phyloP scores from a whole-genome alignment of 2,329 filamentous ascomycete genomes.

The Venturia asperata region DNA sequence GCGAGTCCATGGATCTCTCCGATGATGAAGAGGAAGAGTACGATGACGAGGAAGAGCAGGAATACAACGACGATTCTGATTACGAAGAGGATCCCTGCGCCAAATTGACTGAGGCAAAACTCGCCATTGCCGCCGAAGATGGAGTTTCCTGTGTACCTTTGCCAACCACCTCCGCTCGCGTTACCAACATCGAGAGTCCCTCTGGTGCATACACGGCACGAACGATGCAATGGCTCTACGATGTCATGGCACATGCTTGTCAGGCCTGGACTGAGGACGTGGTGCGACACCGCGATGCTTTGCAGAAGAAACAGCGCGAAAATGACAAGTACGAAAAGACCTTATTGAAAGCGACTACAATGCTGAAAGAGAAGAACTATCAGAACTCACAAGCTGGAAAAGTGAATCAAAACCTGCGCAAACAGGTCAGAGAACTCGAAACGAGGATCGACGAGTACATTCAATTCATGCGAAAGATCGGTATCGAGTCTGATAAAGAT shows the following conservation, averaged over 20 bases:
- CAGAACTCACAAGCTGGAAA: not conserved
- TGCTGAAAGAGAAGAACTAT: not conserved
- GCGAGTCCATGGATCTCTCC: not conserved
- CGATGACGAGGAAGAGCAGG: not conserved
- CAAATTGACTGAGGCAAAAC: not conserved
- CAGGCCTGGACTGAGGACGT: not conserved
- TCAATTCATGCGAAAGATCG: not conserved
- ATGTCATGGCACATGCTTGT: not conserved
- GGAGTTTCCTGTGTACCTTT: not conserved
- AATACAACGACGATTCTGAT: slow-evolving; percentile 4
- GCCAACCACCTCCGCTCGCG: not conserved
- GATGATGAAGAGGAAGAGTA: not conserved
- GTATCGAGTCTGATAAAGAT: slow-evolving; percentile 1
- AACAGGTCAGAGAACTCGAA: not conserved
- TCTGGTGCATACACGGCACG: not conserved
- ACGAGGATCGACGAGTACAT: not conserved
- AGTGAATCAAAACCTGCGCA: not conserved
- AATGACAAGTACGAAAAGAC: not conserved
- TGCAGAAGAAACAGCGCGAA: not conserved
- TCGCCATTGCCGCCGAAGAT: not conserved
- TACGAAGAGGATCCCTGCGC: slow-evolving; percentile 3
- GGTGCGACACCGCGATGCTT: not conserved
- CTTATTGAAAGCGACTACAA: not conserved
- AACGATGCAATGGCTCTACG: slow-evolving; percentile 8
- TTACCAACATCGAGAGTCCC: not conserved